Conservation (phyloP, 1,284 basidiomycete genomes). For the Tilletia setariae region DNA sequence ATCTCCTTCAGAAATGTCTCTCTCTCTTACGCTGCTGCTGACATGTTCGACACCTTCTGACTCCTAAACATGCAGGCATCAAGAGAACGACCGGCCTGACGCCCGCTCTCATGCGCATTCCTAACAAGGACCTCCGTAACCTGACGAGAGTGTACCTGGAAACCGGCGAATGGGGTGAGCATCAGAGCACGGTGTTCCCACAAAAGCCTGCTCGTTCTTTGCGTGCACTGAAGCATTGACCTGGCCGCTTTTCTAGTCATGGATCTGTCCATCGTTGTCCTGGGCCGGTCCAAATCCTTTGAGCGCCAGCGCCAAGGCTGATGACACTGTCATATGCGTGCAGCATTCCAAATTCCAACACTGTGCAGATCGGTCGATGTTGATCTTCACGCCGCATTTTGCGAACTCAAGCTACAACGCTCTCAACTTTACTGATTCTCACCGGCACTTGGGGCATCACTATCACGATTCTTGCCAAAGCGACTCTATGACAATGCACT, state of each 20-base stretch:
- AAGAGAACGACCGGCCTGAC: constrained; percentile 51
- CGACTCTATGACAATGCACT: too few species aligned
- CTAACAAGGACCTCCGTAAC: constrained; percentile 48
- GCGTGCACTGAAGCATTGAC: not conserved
- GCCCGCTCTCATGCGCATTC: constrained; percentile 37
- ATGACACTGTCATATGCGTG: too few species aligned
- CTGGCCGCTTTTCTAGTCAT: constrained; percentile 28
- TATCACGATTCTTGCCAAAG: too few species aligned
- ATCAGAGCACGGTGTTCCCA: not conserved
- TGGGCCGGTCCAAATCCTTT: constrained; percentile 49
- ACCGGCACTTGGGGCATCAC: too few species aligned
- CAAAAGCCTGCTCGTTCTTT: not conserved
- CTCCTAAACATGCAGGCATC: constrained; percentile 29
- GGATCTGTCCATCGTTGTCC: constrained; percentile 46
- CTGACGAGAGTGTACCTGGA: constrained; percentile 48
- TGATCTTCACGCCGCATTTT: too few species aligned
- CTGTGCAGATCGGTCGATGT: too few species aligned
- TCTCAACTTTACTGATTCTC: too few species aligned
- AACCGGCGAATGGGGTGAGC: constrained; percentile 52
- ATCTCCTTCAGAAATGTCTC: not conserved
- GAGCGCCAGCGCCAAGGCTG: constrained; percentile 27
- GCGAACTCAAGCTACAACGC: too few species aligned
- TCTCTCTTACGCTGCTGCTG: not conserved
- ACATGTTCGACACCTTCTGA: too few species aligned
- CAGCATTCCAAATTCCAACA: too few species aligned